Conservation (phyloP, 2,329 filamentous ascomycete genomes). For the Aureobasidium sp. region DNA sequence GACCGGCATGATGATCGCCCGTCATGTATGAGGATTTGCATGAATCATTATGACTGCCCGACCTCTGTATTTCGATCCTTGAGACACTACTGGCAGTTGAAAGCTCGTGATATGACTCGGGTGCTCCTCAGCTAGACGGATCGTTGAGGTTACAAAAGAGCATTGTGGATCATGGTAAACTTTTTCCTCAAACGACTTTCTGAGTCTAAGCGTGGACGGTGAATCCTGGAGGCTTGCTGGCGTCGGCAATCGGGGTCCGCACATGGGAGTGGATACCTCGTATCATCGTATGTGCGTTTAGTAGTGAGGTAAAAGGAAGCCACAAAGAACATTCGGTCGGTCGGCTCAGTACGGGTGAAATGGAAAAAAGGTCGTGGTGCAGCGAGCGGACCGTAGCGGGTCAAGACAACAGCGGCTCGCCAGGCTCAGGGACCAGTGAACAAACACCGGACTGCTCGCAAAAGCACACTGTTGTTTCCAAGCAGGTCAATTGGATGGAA, state of each 20-base stretch:
- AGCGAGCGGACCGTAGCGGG: not conserved
- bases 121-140: not conserved
- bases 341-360: not conserved
- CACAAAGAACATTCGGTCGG: not conserved
- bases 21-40: not conserved
- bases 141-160: not conserved
- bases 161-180: not conserved
- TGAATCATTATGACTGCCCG: not conserved
- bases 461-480: not conserved
- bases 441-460: not conserved
- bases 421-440: not conserved
- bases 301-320: not conserved
- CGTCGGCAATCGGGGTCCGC: not conserved
- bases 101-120: not conserved
- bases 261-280: slow-evolving; percentile 6
- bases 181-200: not conserved
- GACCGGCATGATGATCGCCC: not conserved
- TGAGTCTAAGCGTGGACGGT: not conserved
- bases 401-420: not conserved
- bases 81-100: not conserved
- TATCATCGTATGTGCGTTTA: not conserved
- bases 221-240: not conserved
- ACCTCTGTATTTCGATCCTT: not conserved
- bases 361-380: not conserved
- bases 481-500: not conserved